Percentiles rank a stretch among this genome's conserved stretches.
phyloP scores from a whole-genome alignment of 2,329 filamentous ascomycete genomes.

The Albifimbria verrucaria region DNA sequence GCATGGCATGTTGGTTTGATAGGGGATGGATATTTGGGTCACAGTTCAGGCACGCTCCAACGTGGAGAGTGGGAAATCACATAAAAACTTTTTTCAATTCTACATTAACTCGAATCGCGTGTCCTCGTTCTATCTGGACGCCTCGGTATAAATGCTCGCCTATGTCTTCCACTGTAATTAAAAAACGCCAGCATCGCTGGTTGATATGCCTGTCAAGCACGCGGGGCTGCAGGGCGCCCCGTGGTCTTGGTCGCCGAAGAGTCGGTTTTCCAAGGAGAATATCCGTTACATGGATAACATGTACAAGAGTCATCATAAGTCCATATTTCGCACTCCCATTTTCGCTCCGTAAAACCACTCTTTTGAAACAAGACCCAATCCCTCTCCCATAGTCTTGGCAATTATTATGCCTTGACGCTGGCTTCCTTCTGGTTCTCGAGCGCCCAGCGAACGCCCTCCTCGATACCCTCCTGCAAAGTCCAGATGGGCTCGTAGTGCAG shows the following conservation, averaged over 20 bases:
- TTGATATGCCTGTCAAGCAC: background rate
- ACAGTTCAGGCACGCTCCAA: too few species aligned
- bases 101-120: too few species aligned
- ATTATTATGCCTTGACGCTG: slow-evolving; percentile 18
- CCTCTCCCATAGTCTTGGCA: too few species aligned
- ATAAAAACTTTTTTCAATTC: too few species aligned
- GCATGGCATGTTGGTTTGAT: too few species aligned
- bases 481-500: slow-evolving; percentile 69
- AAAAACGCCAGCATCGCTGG: background rate
- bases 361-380: too few species aligned
- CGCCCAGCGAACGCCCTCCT: slow-evolving; percentile 51
- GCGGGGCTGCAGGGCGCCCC: too few species aligned
- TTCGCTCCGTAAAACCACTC: slow-evolving; percentile 5
- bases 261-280: background rate
- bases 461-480: slow-evolving; percentile 61
- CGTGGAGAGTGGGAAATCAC: too few species aligned
- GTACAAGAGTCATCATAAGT: background rate
- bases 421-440: slow-evolving; percentile 44
- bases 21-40: too few species aligned
- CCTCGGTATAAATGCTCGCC: background rate
- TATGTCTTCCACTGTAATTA: background rate
- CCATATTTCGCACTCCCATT: slow-evolving; percentile 3
- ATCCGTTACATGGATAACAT: background rate
- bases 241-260: background rate
- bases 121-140: background rate